These are phyloP conservation scores for Escallonia rubra DNA, from an alignment of 129 eudicot genomes.

Conservation along the genomic window DNA sequence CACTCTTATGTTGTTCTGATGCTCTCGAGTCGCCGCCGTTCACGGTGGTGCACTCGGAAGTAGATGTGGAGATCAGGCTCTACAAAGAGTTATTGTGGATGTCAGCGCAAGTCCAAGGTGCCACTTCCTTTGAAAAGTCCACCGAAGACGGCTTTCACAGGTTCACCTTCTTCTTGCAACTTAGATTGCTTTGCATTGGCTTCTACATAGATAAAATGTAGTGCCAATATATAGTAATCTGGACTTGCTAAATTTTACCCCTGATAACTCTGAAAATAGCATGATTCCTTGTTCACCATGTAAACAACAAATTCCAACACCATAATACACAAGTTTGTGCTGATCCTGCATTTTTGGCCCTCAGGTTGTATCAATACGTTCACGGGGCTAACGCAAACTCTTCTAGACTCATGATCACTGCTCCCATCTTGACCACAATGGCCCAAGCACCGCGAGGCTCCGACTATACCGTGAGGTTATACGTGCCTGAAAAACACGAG, in stretches of 20 bases:
- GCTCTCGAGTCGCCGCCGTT: conserved; percentile 32
- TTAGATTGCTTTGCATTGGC: background rate
- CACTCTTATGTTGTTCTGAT: conserved; percentile 4
- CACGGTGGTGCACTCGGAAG: conserved; percentile 19
- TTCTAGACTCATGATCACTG: conserved; percentile 17
- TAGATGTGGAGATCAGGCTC: conserved; percentile 27
- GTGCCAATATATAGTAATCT: no score
- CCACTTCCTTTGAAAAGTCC: conserved; percentile 28
- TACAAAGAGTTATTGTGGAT: conserved; percentile 37
- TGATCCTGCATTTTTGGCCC: no score
- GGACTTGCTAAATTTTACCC: no score
- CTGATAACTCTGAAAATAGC: no score
- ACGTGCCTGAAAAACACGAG: conserved; percentile 14
- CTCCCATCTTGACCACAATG: conserved; percentile 27
- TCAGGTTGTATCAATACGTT: conserved; percentile 45
- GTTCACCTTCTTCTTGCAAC: background rate
- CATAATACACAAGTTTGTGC: no score
- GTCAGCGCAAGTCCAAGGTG: conserved; percentile 18
- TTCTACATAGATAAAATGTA: background rate
- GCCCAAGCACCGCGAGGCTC: conserved; percentile 5
- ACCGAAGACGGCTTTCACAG: conserved; percentile 42
- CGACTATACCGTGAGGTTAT: conserved; percentile 29
- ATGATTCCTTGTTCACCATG: background rate
- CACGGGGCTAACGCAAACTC: conserved; percentile 36
- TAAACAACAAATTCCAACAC: no score